A percentile compares a stretch with the other conserved stretches of the same genome.
Conservation (phyloP, 2,329 filamentous ascomycete genomes). For the Paracoccidioides brasiliensis region DNA sequence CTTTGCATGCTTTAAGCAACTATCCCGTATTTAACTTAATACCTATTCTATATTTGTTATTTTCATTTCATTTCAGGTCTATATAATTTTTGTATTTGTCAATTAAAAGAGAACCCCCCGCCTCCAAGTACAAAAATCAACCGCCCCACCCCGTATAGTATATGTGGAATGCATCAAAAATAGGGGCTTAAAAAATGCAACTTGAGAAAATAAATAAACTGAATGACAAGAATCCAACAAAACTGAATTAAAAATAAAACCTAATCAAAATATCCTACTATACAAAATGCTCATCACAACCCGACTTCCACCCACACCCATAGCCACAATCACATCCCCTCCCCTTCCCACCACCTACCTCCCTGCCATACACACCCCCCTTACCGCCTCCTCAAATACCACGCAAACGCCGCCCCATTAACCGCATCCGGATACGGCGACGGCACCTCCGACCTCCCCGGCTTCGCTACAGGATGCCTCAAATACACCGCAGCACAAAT, state of each 20-base stretch:
- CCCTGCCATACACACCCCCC: background rate
- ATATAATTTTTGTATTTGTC: background rate
- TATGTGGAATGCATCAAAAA: background rate
- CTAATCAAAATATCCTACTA: background rate
- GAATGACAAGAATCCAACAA: background rate
- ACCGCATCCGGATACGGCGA: conserved; percentile 61
- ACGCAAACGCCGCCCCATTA: conserved; percentile 78
- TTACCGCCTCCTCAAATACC: conserved; percentile 77
- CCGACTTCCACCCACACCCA: background rate
- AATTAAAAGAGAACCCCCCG: too few species aligned
- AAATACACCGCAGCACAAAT: conserved; percentile 93
- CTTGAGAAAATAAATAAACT: background rate
- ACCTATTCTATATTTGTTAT: too few species aligned
- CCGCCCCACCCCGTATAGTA: too few species aligned
- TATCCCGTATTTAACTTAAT: too few species aligned
- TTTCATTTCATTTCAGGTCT: too few species aligned
- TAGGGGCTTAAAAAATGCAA: too few species aligned
- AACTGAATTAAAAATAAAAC: background rate
- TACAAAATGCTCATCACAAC: background rate
- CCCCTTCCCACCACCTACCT: background rate
- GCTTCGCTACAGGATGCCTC: conserved; percentile 79
- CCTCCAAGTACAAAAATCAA: too few species aligned
- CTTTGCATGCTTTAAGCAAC: too few species aligned
- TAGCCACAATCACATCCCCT: background rate
- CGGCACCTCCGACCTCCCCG: conserved; percentile 68